A percentile compares a stretch with the other conserved stretches of the same genome.
Conservation (phyloP, 2,329 filamentous ascomycete genomes). For the Apiospora aurea region DNA sequence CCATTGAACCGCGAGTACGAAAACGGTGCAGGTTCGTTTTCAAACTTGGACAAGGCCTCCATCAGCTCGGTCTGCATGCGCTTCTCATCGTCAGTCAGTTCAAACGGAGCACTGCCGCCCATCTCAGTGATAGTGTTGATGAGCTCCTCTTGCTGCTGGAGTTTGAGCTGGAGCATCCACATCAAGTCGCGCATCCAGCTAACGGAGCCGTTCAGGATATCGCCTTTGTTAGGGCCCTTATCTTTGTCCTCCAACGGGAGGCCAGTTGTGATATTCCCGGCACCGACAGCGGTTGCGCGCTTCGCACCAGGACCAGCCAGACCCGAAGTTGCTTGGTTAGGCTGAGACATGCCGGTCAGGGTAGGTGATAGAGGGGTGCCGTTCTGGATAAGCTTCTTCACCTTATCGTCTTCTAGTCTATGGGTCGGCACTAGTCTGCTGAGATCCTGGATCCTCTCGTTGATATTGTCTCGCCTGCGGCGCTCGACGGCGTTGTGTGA, state of each 20-base stretch:
- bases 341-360: conserved; percentile 71
- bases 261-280: conserved; percentile 88
- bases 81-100: conserved; percentile 88
- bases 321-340: conserved; percentile 83
- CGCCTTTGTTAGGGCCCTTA: conserved; percentile 98
- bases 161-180: conserved; percentile 92
- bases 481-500: conserved; percentile 98
- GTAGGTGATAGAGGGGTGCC: conserved; percentile 89
- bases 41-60: conserved; percentile 76
- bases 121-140: conserved; percentile 76
- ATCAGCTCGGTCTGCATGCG: conserved; percentile 94
- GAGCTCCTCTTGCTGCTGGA: conserved; percentile 88
- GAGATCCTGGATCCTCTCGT: conserved; percentile 96
- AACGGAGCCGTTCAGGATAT: conserved; percentile 96
- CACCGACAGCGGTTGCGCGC: conserved; percentile 75
- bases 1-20: conserved; percentile 85
- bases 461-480: conserved; percentile 95
- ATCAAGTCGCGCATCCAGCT: conserved; percentile 97
- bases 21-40: conserved; percentile 77
- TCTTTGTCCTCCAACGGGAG: conserved; percentile 96
- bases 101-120: conserved; percentile 79
- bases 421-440: conserved; percentile 92
- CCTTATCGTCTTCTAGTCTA: conserved; percentile 94
- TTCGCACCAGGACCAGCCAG: conserved; percentile 85
- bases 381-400: conserved; percentile 92